Conservation (phyloP, 257 asterid species). For the Thymus quinquecostatus region DNA sequence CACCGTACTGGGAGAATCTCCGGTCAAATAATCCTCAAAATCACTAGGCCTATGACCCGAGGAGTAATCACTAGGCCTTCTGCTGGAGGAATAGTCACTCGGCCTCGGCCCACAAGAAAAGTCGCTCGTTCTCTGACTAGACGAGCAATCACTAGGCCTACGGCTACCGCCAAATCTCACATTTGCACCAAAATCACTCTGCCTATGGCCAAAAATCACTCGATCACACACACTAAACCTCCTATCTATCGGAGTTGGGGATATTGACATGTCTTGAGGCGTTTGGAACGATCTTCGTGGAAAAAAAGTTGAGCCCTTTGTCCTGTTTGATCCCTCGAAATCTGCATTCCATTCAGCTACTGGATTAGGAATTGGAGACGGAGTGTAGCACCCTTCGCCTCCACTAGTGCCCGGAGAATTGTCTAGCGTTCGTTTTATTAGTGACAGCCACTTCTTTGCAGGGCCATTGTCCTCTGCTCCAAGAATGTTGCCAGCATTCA, state of each 20-base stretch:
- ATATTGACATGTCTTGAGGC: constrained; percentile 66
- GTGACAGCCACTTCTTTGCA: constrained; percentile 80
- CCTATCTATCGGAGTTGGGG: constrained; percentile 74
- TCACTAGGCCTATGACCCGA: constrained; percentile 87
- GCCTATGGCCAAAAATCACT: constrained; percentile 71
- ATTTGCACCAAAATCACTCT: constrained; percentile 62
- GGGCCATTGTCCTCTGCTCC: constrained; percentile 97
- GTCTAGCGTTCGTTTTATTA: constrained; percentile 73
- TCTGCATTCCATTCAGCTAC: constrained; percentile 86
- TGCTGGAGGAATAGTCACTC: constrained; percentile 28
- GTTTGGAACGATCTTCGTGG: constrained; percentile 89
- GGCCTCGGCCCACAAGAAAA: constrained; percentile 43
- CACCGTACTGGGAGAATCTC: constrained; percentile 79
- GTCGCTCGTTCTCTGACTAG: constrained; percentile 49
- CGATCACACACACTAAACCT: constrained; percentile 82
- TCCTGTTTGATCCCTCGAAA: constrained; percentile 75
- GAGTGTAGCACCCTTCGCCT: constrained; percentile 64
- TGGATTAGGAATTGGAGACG: constrained; percentile 88
- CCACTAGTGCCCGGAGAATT: constrained; percentile 64
- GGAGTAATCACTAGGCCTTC: constrained; percentile 43
- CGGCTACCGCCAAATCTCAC: constrained; percentile 50
- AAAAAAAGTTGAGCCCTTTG: constrained; percentile 59
- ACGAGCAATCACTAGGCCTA: constrained; percentile 67
- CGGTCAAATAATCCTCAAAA: constrained; percentile 67
- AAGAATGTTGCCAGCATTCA: constrained; percentile 86